Percentiles rank a stretch among this genome's conserved stretches.
phyloP scores from a whole-genome alignment of 2,329 filamentous ascomycete species.

The Trichoderma brevicompactum region DNA sequence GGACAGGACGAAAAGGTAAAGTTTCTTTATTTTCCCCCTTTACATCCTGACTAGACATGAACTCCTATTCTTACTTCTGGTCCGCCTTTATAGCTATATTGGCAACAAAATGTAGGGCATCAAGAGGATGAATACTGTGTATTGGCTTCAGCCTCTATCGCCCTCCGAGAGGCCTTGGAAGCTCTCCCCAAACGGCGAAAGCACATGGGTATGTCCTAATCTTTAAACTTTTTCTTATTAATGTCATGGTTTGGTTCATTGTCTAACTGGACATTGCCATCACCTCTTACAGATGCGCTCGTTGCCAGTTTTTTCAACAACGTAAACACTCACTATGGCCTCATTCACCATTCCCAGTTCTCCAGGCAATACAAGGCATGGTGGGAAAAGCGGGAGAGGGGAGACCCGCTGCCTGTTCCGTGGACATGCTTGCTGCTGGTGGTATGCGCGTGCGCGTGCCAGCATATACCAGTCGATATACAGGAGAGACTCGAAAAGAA shows the following conservation, averaged over 20 bases:
- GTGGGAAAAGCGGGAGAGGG: conserved; percentile 36
- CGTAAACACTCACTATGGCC: conserved; percentile 43
- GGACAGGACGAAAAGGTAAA: too few species aligned
- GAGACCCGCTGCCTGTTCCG: conserved; percentile 36
- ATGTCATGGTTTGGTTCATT: neutral
- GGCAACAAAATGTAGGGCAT: neutral
- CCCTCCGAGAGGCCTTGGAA: neutral
- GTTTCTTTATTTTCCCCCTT: too few species aligned
- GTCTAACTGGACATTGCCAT: neutral
- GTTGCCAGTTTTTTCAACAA: conserved; percentile 39
- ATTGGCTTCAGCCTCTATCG: neutral
- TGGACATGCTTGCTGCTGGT: conserved; percentile 40
- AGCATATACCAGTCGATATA: conserved; percentile 36
- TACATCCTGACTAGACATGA: too few species aligned
- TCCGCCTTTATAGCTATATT: neutral
- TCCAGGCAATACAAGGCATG: conserved; percentile 39
- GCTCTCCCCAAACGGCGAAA: neutral
- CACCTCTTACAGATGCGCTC: conserved; percentile 35
- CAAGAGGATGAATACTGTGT: neutral
- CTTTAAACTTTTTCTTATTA: neutral
- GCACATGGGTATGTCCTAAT: conserved; percentile 5
- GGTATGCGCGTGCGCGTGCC: conserved; percentile 39
- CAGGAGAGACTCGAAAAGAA: conserved; percentile 33
- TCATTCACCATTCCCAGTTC: conserved; percentile 40
- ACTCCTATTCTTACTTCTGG: too few species aligned